Base-by-base conservation (phyloP, 2,329 filamentous ascomycete genomes). In the Aspergillus sp. region DNA sequence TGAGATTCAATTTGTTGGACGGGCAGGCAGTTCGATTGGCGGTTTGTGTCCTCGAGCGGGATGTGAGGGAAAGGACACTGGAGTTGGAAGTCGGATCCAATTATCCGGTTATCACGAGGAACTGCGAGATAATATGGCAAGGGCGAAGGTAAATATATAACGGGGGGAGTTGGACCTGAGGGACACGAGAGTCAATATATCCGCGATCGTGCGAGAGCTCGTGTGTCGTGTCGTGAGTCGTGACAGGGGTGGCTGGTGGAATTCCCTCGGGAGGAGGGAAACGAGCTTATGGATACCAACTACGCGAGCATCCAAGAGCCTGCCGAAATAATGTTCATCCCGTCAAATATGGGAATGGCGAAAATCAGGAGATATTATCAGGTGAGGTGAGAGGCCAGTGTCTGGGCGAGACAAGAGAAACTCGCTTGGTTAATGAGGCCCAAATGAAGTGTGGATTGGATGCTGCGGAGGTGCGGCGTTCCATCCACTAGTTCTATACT, bases 241-340 rank as follows among this genome's bases (percentile, higher is more conserved):
- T 50, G 50, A 45, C 27, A 51, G 39, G 19, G 58, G 62, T 65
- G 66, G 66, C 66, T 69, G 66, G 67, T 57, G 56, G 54, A 59
- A 66, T 64, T 64, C 66, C 64, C 61, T 64, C 19, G 21, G 41
- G 58, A 62, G 61, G 64, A 63, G 60, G 52, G 55, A 58, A 61
- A 51, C n/a, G 62, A 66, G 66, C 61, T 62, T 52, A 57, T 43
- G 45, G 35, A 44, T 43, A 45, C 19, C 12, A 56, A 40, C 49
- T 47, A 55, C 39, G 33, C 56, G 15, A 40, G 39, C 51, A 55
- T 46, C 52, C 46, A 37, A 21, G 14, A 39, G 45, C 35, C 21
- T n/a, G 35, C n/a, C 19, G 31, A 49, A 49, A 50, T 33, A 40
- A 46, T 51, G 45, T 44, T 39, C 39, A n/a, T 27, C 39, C 14